Percentiles rank a stretch among this genome's conserved stretches.
These are phyloP conservation scores for Podospora tetraspora DNA, from an alignment of 495 filamentous ascomycete species.

Conservation along the genomic window DNA sequence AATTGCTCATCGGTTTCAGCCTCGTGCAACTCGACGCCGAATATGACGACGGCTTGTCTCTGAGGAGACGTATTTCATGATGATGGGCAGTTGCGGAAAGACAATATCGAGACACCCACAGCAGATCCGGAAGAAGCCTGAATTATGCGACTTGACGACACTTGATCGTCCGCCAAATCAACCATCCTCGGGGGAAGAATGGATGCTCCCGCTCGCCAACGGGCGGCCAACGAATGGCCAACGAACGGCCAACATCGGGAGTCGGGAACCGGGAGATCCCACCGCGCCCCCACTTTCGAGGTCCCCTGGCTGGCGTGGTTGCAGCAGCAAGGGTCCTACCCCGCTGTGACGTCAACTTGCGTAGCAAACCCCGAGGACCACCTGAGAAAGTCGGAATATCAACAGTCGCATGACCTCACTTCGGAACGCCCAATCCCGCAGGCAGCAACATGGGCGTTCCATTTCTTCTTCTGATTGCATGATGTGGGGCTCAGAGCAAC, in stretches of 20 bases:
- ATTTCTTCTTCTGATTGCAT: background rate
- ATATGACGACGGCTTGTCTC: background rate
- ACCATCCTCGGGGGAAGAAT: background rate
- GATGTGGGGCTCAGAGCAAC: background rate
- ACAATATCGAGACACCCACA: background rate
- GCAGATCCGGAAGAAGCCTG: background rate
- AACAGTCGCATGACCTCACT: background rate
- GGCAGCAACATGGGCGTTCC: too few species aligned
- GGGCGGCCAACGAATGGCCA: too few species aligned
- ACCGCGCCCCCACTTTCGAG: background rate
- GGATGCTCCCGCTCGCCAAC: background rate
- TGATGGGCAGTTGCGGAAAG: background rate
- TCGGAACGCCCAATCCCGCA: background rate
- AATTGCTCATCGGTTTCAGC: slow-evolving; percentile 6
- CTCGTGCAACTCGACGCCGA: background rate
- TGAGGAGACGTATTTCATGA: background rate
- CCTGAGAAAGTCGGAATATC: background rate
- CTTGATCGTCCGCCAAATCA: background rate
- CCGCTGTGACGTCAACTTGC: background rate
- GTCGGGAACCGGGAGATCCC: background rate
- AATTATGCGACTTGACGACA: background rate
- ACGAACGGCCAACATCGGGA: background rate
- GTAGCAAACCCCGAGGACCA: background rate
- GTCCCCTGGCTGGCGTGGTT: background rate
- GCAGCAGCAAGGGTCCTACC: background rate